Evolutionary conservation across 1,284 basidiomycete genomes (phyloP).

Genomic region (Papiliotrema nemorosa): DNA sequence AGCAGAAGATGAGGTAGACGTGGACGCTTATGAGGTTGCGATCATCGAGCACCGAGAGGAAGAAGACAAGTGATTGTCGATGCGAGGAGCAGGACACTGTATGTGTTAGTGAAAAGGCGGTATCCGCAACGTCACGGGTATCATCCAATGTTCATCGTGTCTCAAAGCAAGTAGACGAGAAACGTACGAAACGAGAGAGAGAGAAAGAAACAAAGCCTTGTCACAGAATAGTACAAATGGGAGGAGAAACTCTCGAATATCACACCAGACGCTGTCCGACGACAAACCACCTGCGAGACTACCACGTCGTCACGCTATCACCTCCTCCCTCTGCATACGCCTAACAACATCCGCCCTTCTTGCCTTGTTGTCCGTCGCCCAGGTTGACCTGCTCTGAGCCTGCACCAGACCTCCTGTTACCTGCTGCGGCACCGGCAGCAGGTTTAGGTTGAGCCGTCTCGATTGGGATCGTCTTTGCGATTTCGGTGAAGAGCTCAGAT

Average conservation of each 20-base stretch:
- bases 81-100: too few relatives aligned
- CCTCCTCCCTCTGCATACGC: not conserved
- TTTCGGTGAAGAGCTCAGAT: constrained; percentile 96
- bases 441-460: constrained; percentile 79
- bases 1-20: not conserved
- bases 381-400: constrained; percentile 62
- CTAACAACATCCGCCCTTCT: constrained; percentile 47
- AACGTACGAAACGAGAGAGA: too few relatives aligned
- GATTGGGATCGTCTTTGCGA: constrained; percentile 95
- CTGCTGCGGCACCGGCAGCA: constrained; percentile 59
- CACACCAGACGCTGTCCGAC: too few relatives aligned
- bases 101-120: too few relatives aligned
- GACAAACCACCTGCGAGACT: too few relatives aligned
- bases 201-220: too few relatives aligned
- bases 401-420: constrained; percentile 51
- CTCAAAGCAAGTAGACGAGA: too few relatives aligned
- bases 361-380: constrained; percentile 56
- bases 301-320: too few relatives aligned
- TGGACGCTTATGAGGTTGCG: not conserved
- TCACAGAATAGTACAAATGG: too few relatives aligned
- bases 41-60: not conserved
- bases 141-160: too few relatives aligned
- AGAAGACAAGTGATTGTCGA: not conserved
- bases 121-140: too few relatives aligned
- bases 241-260: too few relatives aligned